These are phyloP conservation scores for Talaromyces rugulosus DNA, from an alignment of 2,329 filamentous ascomycete species.

Conservation along the genomic window DNA sequence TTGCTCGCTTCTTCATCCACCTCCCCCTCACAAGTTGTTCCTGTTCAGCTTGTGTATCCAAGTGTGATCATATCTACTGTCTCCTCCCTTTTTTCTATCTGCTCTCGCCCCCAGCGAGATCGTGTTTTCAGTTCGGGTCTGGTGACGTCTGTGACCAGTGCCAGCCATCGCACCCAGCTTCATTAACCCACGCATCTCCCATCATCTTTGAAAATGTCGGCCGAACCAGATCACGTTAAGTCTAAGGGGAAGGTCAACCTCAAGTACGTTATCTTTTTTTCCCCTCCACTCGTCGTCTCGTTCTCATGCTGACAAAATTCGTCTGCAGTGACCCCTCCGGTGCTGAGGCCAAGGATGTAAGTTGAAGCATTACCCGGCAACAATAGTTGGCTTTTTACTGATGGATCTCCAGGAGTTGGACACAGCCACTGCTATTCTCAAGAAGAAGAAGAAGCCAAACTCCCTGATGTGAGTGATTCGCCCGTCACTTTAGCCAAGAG, in stretches of 20 bases:
- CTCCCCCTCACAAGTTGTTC: conserved; percentile 13
- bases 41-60: conserved; percentile 13
- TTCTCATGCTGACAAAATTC: conserved; percentile 35
- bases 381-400: neutral
- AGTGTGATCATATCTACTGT: conserved; percentile 5
- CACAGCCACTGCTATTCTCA: conserved; percentile 90
- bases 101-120: conserved; percentile 3
- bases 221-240: conserved; percentile 58
- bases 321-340: conserved; percentile 75
- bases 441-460: conserved; percentile 99
- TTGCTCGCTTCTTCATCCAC: conserved; percentile 10
- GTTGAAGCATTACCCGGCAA: conserved; percentile 25
- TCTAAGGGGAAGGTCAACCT: conserved; percentile 81
- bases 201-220: conserved; percentile 57
- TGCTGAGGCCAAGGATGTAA: conserved; percentile 77
- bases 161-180: conserved; percentile 8
- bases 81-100: conserved; percentile 11
- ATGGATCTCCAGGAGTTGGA: conserved; percentile 68
- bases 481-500: conserved; percentile 3
- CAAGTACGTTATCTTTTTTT: conserved; percentile 54
- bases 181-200: conserved; percentile 1
- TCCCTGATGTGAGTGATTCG: conserved; percentile 74
- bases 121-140: conserved; percentile 11
- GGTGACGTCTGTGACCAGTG: conserved; percentile 12
- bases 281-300: conserved; percentile 11